These are phyloP conservation scores for Cylindrotheca closterium DNA, from an alignment of 108 stramenopile genomes.

Conservation along the genomic window DNA sequence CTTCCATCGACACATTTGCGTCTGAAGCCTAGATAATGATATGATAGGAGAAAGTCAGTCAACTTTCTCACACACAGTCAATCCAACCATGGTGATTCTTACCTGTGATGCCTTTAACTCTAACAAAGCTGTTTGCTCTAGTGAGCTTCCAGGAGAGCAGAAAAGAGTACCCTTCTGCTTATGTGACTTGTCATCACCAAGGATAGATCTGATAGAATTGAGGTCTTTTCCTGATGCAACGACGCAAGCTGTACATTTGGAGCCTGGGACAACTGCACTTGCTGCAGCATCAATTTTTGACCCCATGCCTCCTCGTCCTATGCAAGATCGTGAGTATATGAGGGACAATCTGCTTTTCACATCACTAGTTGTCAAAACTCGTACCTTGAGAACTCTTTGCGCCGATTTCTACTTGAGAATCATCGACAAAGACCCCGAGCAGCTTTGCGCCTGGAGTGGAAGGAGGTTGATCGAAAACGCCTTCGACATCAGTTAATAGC, in stretches of 20 bases:
- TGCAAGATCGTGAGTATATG: neutral
- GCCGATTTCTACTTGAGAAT: constrained; percentile 77
- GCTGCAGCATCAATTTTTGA: constrained; percentile 92
- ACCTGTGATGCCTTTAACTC: constrained; percentile 55
- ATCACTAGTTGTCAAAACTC: neutral
- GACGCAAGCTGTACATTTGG: constrained; percentile 75
- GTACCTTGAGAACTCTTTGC: constrained; percentile 86
- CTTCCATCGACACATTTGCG: constrained; percentile 58
- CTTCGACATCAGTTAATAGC: constrained; percentile 93
- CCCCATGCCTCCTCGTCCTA: constrained; percentile 86
- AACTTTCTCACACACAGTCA: neutral
- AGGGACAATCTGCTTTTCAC: too few species aligned
- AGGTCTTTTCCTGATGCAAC: constrained; percentile 85
- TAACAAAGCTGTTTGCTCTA: constrained; percentile 71
- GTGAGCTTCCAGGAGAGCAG: constrained; percentile 64
- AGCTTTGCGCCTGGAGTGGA: constrained; percentile 73
- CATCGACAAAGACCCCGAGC: constrained; percentile 54
- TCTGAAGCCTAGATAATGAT: neutral
- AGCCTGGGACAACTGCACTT: constrained; percentile 75
- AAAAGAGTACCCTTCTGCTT: constrained; percentile 73
- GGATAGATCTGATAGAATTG: constrained; percentile 74
- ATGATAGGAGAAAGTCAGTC: neutral
- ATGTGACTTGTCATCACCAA: constrained; percentile 40
- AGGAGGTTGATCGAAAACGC: constrained; percentile 92
- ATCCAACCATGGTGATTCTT: constrained; percentile 1